Evolutionary conservation across 768 basidiomycete species (phyloP).

Genomic region (Agrocybe praecox): DNA sequence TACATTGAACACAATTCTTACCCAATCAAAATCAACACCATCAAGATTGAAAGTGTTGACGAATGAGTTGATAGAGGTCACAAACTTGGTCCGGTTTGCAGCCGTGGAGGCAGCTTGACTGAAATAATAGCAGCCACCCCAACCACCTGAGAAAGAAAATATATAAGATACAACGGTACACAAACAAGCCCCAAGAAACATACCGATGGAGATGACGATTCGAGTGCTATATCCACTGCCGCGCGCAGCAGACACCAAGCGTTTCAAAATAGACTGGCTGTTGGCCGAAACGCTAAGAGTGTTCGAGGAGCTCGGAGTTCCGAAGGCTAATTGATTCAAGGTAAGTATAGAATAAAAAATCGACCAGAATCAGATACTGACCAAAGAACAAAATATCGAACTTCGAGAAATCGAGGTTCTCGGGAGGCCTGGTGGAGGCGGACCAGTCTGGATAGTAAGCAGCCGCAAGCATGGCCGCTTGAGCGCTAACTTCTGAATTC

Average conservation of each 20-base stretch:
- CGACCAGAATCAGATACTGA: constrained; percentile 21
- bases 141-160: constrained; percentile 51
- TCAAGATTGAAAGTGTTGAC: constrained; percentile 65
- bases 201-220: constrained; percentile 69
- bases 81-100: constrained; percentile 56
- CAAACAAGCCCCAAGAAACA: constrained; percentile 21
- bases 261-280: constrained; percentile 51
- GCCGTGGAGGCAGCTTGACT: constrained; percentile 58
- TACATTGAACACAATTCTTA: constrained; percentile 10
- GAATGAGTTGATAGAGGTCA: constrained; percentile 52
- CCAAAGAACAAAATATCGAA: constrained; percentile 73
- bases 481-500: constrained; percentile 20
- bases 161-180: constrained; percentile 4
- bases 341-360: constrained; percentile 1
- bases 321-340: constrained; percentile 55
- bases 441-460: constrained; percentile 59
- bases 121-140: constrained; percentile 72
- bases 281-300: constrained; percentile 50
- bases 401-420: constrained; percentile 60
- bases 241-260: constrained; percentile 59
- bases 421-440: constrained; percentile 49
- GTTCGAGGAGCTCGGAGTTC: constrained; percentile 60
- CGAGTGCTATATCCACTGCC: constrained; percentile 60
- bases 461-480: constrained; percentile 38
- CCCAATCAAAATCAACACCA: constrained; percentile 66